phyloP scores from a whole-genome alignment of 495 filamentous ascomycete species.

The Tuber umbilicatum region DNA sequence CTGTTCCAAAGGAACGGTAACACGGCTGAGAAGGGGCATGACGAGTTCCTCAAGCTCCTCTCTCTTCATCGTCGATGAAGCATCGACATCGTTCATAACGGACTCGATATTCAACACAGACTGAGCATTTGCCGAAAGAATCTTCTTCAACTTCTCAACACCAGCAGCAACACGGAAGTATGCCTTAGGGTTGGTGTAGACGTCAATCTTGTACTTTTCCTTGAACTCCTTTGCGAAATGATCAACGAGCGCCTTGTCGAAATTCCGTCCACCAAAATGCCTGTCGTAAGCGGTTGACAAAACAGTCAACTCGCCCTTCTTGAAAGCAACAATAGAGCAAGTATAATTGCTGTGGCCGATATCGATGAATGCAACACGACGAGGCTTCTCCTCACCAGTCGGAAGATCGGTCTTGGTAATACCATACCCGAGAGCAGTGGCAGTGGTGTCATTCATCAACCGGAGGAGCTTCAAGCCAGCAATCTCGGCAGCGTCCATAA shows the following conservation, averaged over 20 bases:
- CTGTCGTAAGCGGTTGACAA: slow-evolving; percentile 89
- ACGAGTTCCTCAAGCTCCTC: slow-evolving; percentile 90
- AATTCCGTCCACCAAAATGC: slow-evolving; percentile 95
- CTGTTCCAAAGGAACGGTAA: slow-evolving; percentile 70
- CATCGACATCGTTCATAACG: slow-evolving; percentile 95
- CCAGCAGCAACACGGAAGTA: slow-evolving; percentile 75
- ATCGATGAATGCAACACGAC: slow-evolving; percentile 86
- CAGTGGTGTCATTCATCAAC: slow-evolving; percentile 97
- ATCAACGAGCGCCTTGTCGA: slow-evolving; percentile 89
- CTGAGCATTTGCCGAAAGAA: slow-evolving; percentile 87
- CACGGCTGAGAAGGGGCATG: slow-evolving; percentile 72
- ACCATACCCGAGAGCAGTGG: slow-evolving; percentile 90
- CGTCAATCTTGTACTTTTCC: slow-evolving; percentile 85
- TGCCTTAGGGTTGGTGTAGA: slow-evolving; percentile 82
- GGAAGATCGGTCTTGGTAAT: slow-evolving; percentile 96
- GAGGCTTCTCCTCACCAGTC: slow-evolving; percentile 80
- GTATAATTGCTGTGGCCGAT: slow-evolving; percentile 96
- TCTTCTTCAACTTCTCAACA: slow-evolving; percentile 97
- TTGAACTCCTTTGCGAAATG: slow-evolving; percentile 94
- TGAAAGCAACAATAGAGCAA: slow-evolving; percentile 89
- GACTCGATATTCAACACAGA: slow-evolving; percentile 98
- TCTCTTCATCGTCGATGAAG: slow-evolving; percentile 79
- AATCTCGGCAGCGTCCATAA: slow-evolving; percentile 92
- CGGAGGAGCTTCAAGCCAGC: slow-evolving; percentile 86
- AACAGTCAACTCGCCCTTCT: slow-evolving; percentile 92